phyloP scores from a whole-genome alignment of 208 protist species.

The Leishmania tropica region DNA sequence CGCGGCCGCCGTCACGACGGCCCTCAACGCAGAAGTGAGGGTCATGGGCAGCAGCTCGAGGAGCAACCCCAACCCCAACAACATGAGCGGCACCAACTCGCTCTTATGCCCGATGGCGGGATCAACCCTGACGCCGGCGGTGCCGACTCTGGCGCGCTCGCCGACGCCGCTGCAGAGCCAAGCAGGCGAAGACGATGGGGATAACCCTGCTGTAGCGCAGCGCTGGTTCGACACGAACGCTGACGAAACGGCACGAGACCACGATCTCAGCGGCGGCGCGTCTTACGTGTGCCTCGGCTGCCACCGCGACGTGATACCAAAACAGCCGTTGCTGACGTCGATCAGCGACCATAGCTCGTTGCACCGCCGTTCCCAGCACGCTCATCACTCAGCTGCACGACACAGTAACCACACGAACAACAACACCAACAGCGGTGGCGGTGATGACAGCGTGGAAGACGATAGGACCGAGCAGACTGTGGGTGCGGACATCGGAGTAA shows the following conservation, averaged over 20 bases:
- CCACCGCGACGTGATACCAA: slow-evolving; percentile 23
- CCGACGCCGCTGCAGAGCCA: neutral
- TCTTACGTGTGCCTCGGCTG: slow-evolving; percentile 26
- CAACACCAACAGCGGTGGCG: neutral
- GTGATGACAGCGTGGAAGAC: neutral
- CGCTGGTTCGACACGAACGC: slow-evolving; percentile 1
- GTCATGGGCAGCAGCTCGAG: neutral
- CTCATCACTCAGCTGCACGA: neutral
- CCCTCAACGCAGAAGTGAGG: neutral
- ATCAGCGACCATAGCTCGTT: neutral
- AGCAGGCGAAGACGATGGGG: neutral
- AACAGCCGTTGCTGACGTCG: slow-evolving; percentile 16
- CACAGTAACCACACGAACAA: neutral
- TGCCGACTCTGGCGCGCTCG: slow-evolving; percentile 9
- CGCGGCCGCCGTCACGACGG: neutral
- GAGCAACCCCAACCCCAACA: neutral
- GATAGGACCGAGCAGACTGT: neutral
- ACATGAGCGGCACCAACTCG: slow-evolving; percentile 11
- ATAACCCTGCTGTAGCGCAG: neutral
- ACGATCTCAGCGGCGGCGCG: neutral
- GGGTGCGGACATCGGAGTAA: neutral
- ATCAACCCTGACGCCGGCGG: neutral
- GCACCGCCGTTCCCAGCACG: neutral
- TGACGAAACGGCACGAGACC: slow-evolving; percentile 7
- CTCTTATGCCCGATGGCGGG: slow-evolving; percentile 1